Conservation (phyloP, 106 monocot genomes). For the Dendrobium huoshanense region DNA sequence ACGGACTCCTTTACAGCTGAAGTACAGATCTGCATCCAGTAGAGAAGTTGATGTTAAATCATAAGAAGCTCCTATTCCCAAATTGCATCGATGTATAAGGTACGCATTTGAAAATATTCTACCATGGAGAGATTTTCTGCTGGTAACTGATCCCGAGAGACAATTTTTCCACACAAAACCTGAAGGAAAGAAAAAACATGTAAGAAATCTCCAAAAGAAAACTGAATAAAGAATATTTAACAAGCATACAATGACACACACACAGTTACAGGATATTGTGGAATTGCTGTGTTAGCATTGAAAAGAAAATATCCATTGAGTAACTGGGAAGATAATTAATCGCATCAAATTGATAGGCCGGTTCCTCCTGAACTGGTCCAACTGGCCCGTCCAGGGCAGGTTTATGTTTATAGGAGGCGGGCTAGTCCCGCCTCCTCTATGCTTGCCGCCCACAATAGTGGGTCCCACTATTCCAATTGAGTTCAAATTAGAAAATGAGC, state of each 20-base stretch:
- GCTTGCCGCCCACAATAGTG: too few relatives aligned
- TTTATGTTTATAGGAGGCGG: too few relatives aligned
- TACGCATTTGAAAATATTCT: slow-evolving; percentile 1
- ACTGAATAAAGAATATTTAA: slow-evolving; percentile 1
- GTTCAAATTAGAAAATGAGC: too few relatives aligned
- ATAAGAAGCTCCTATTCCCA: neutral
- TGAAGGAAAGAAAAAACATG: slow-evolving; percentile 15
- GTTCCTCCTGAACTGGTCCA: too few relatives aligned
- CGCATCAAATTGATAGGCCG: neutral
- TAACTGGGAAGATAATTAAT: neutral
- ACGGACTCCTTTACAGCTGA: slow-evolving; percentile 76
- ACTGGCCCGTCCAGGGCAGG: too few relatives aligned
- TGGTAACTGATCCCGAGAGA: slow-evolving; percentile 28
- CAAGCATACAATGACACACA: neutral
- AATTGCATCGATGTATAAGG: neutral
- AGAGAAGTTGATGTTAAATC: slow-evolving; percentile 5
- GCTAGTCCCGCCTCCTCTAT: too few relatives aligned
- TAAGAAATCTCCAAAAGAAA: neutral
- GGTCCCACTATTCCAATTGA: too few relatives aligned
- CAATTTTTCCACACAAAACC: slow-evolving; percentile 45
- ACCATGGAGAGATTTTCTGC: slow-evolving; percentile 55
- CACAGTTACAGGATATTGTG: neutral
- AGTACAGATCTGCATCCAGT: slow-evolving; percentile 64
- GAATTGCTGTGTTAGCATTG: neutral
- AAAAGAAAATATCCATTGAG: neutral